Evolutionary conservation across 768 basidiomycete species (phyloP).

Genomic region (Termitomyces sp.): DNA sequence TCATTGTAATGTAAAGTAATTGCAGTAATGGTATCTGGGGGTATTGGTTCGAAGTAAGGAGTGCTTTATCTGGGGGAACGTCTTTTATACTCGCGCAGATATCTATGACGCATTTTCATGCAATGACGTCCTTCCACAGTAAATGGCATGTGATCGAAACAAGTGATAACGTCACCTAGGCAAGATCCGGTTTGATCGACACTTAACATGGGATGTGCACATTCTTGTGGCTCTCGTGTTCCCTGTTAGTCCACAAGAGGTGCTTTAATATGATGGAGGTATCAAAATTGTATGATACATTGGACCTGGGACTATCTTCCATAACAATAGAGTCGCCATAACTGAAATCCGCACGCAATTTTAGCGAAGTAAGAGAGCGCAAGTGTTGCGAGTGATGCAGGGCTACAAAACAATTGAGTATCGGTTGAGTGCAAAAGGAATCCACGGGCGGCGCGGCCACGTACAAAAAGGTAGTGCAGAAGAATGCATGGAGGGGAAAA

Average conservation of each 20-base stretch:
- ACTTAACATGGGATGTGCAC: no score
- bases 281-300: not conserved
- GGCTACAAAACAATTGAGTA: constrained; percentile 7
- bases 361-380: not conserved
- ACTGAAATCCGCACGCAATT: not conserved
- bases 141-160: not conserved
- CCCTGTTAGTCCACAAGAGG: no score
- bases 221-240: no score
- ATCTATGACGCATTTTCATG: constrained; percentile 5
- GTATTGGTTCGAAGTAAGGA: not conserved
- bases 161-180: not conserved
- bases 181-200: no score
- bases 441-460: not conserved
- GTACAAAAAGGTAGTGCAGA: not conserved
- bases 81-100: constrained; percentile 8
- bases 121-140: not conserved
- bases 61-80: not conserved
- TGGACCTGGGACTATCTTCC: not conserved
- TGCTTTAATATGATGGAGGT: not conserved
- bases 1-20: constrained; percentile 10
- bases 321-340: not conserved
- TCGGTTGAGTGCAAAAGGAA: not conserved
- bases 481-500: not conserved
- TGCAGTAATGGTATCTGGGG: not conserved
- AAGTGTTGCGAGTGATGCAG: not conserved